Conservation (phyloP, 2,329 filamentous ascomycete species). For the Paecilomyces variotii region DNA sequence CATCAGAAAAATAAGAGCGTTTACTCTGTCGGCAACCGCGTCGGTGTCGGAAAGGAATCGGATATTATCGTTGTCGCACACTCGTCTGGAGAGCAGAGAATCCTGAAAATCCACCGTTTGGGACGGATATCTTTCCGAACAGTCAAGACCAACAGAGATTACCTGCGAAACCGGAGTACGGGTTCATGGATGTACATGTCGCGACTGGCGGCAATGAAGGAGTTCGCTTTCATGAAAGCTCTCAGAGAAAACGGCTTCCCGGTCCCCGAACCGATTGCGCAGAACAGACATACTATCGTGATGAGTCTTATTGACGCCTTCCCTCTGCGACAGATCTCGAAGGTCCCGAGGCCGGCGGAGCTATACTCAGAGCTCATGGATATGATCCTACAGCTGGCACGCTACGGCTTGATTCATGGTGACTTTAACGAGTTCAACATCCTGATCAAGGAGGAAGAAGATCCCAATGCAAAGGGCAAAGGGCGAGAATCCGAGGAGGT, state of each 20-base stretch:
- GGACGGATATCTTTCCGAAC: constrained; percentile 95
- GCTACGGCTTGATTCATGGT: constrained; percentile 86
- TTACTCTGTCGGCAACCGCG: constrained; percentile 88
- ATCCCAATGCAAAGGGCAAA: constrained; percentile 28
- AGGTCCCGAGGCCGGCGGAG: constrained; percentile 71
- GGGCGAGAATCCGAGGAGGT: constrained; percentile 26
- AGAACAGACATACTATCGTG: constrained; percentile 90
- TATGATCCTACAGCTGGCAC: constrained; percentile 74
- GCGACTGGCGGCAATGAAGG: constrained; percentile 82
- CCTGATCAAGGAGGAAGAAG: constrained; percentile 67
- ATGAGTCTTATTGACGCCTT: constrained; percentile 93
- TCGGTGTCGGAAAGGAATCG: constrained; percentile 95
- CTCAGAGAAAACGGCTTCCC: constrained; percentile 77
- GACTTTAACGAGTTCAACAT: constrained; percentile 99
- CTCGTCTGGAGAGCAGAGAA: constrained; percentile 63
- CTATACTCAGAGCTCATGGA: constrained; percentile 88
- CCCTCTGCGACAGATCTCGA: constrained; percentile 79
- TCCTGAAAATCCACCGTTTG: constrained; percentile 92
- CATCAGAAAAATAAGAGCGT: constrained; percentile 72
- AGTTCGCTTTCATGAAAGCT: constrained; percentile 89
- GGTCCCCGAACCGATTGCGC: constrained; percentile 78
- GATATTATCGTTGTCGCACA: constrained; percentile 93
- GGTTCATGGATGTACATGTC: constrained; percentile 99
- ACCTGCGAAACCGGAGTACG: constrained; percentile 70
- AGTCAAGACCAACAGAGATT: constrained; percentile 93